These are phyloP conservation scores for Colletotrichum scovillei DNA, from an alignment of 2,329 filamentous ascomycete genomes.

Conservation along the genomic window DNA sequence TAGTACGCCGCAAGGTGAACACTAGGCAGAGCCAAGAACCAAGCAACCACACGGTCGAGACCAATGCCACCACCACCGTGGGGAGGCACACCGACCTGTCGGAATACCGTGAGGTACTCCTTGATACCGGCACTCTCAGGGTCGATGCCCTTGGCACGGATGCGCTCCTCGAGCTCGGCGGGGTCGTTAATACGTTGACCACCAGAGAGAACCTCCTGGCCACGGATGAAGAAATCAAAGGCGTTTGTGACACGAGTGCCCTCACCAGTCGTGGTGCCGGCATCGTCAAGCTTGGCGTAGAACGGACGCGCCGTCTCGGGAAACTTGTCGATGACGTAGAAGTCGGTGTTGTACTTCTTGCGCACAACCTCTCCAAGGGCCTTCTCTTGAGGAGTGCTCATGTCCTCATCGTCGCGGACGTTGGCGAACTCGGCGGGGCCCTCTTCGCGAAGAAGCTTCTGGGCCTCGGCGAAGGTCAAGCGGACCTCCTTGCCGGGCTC, in stretches of 20 bases:
- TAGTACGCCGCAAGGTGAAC: conserved; percentile 70
- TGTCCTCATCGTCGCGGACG: conserved; percentile 81
- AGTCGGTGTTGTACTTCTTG: conserved; percentile 92
- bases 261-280: conserved; percentile 58
- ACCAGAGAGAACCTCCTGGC: conserved; percentile 92
- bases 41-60: conserved; percentile 84
- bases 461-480: conserved; percentile 81
- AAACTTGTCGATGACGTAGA: conserved; percentile 98
- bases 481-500: conserved; percentile 79
- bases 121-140: conserved; percentile 81
- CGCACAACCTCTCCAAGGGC: conserved; percentile 88
- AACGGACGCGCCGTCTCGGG: conserved; percentile 89
- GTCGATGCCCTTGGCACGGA: conserved; percentile 84
- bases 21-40: conserved; percentile 69
- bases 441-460: conserved; percentile 80
- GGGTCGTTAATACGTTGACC: conserved; percentile 50
- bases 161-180: conserved; percentile 78
- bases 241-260: conserved; percentile 68
- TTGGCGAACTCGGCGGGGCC: conserved; percentile 75
- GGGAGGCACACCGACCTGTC: conserved; percentile 84
- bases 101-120: conserved; percentile 88
- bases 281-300: conserved; percentile 83
- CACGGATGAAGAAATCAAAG: conserved; percentile 89
- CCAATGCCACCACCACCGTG: conserved; percentile 93
- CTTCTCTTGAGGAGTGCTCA: conserved; percentile 85